These are phyloP conservation scores for Lactarius psammicola DNA, from an alignment of 768 basidiomycete genomes.

Conservation along the genomic window DNA sequence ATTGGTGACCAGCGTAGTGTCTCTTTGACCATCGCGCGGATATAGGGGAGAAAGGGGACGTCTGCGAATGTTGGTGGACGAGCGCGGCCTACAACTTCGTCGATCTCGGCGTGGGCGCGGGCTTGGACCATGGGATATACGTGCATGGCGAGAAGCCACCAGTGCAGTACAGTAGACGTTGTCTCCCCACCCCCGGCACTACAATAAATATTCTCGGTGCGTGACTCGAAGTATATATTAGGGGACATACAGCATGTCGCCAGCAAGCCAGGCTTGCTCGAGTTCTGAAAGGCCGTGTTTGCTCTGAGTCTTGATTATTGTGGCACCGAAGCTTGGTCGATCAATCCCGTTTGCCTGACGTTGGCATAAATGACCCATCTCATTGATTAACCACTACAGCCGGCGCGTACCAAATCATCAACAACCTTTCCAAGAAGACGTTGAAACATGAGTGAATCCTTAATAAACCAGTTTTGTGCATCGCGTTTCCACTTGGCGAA, in stretches of 20 bases:
- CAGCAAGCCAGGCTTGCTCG: constrained; percentile 24
- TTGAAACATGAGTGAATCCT: constrained; percentile 20
- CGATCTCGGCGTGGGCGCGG: constrained; percentile 44
- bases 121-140: constrained; percentile 39
- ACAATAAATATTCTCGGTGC: neutral
- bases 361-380: neutral
- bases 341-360: constrained; percentile 4
- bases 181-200: neutral
- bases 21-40: constrained; percentile 40
- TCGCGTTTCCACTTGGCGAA: constrained; percentile 24
- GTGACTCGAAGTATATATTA: neutral
- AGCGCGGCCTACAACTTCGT: constrained; percentile 36
- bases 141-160: constrained; percentile 43
- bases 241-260: constrained; percentile 21
- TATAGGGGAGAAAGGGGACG: constrained; percentile 37
- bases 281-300: constrained; percentile 10
- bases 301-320: constrained; percentile 7
- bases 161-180: constrained; percentile 29
- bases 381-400: neutral
- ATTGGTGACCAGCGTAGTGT: constrained; percentile 33
- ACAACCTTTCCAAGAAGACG: constrained; percentile 3
- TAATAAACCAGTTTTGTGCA: constrained; percentile 4
- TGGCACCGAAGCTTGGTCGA: constrained; percentile 12
- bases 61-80: constrained; percentile 41
- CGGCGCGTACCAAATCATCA: constrained; percentile 1